Evolutionary conservation across 192 early-diverging fungal species (phyloP), one percentile per base, ranked within the genome.

Genomic region (Jimgerdemannia flammicorona): DNA sequence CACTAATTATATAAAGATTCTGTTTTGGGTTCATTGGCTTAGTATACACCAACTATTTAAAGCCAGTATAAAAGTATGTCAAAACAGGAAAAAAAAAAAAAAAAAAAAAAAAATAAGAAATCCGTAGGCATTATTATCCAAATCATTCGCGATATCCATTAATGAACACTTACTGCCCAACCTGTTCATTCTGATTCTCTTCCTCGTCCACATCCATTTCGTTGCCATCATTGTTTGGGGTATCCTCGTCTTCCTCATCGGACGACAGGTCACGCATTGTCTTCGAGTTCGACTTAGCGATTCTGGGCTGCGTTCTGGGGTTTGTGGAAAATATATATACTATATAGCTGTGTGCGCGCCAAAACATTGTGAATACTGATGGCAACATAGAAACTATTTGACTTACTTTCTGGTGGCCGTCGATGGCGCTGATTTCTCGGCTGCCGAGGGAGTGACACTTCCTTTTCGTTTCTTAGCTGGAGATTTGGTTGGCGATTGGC

Each of bases 1-100:
- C 97, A 80, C 92, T 91, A 44, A 97, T 69, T 11, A 92, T 84
- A 81, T 97, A 97, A 3, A 97, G 82, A 68, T 93, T 87, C 85
- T 91, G 69, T 20, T 41, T 6, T 75, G 65, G 29, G 3, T 4
- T 20, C 72, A 43, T 59, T 18, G 44, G 65, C 72, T 64, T 42
- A 43, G 43, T 7, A 29, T 29, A 29, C 29, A 29, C 29, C 29
- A 29, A 29, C 29, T 29, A 29, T 29, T 29, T 29, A 1, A 29
- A 29, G 29, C 29, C 29, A 29, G 29, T 29, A 29, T 29, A 29
- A 29, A 29, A 29, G 29, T 29, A 29, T 29, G 1, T 29, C 29
- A 29, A 29, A 29, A 29, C 29, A 29, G 29, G 29, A 29, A 29
- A 29, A 59, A 59, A 59, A 0, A 59, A 59, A 59, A 1, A 14